A percentile compares a stretch with the other conserved stretches of the same genome.
These are phyloP conservation scores for Penicillium crustosum DNA, from an alignment of 2,329 filamentous ascomycete genomes.

Conservation along the genomic window DNA sequence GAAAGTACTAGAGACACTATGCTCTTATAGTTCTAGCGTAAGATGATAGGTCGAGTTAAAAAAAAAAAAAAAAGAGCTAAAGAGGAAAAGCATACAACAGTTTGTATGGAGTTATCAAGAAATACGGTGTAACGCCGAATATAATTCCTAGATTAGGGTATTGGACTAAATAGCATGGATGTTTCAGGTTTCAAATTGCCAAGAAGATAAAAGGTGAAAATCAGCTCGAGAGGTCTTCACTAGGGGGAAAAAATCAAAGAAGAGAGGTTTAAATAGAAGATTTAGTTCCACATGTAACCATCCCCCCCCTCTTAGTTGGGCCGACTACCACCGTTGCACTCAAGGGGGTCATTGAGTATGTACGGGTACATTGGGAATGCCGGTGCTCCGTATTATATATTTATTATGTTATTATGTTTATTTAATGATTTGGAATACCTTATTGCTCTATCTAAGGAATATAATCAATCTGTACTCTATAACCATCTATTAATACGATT, in stretches of 20 bases:
- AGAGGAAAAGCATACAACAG: background rate
- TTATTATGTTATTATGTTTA: background rate
- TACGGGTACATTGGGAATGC: constrained; percentile 18
- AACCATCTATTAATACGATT: background rate
- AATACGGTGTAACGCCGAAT: background rate
- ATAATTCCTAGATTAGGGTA: background rate
- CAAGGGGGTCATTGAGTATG: constrained; percentile 29
- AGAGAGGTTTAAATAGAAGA: constrained; percentile 13
- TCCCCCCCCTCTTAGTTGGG: constrained; percentile 16
- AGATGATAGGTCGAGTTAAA: background rate
- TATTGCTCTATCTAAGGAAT: background rate
- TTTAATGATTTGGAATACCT: background rate
- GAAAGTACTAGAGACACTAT: background rate
- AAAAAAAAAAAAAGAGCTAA: background rate
- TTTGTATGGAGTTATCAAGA: background rate
- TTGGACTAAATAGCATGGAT: background rate
- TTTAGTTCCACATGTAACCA: constrained; percentile 29
- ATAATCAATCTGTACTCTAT: background rate
- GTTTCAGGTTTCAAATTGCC: constrained; percentile 8
- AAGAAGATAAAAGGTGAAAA: background rate
- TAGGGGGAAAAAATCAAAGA: background rate
- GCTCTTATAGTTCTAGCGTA: background rate
- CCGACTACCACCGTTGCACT: constrained; percentile 33
- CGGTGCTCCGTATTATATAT: background rate
- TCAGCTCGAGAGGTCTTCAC: background rate